phyloP scores from a whole-genome alignment of 1,284 basidiomycete species.

The Tilletia indica region DNA sequence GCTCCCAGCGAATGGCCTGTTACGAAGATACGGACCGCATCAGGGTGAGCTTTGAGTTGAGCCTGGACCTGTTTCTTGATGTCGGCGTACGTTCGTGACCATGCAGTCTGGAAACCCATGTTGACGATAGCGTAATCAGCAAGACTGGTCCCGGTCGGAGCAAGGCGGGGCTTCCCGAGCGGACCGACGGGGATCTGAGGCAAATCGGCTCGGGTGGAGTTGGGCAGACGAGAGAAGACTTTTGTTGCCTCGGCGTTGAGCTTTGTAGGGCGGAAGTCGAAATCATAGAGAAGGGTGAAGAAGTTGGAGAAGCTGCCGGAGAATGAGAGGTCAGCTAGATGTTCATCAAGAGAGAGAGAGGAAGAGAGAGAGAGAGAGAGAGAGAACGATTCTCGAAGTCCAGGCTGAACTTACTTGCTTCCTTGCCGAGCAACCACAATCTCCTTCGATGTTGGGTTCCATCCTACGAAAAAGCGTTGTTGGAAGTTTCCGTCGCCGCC shows the following conservation, averaged over 20 bases:
- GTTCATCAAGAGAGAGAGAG: too few species aligned
- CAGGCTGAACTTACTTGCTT: background rate
- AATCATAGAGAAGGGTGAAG: background rate
- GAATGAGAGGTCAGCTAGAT: too few species aligned
- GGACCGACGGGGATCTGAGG: too few species aligned
- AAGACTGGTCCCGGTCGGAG: too few species aligned
- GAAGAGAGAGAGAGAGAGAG: background rate
- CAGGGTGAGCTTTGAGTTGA: background rate
- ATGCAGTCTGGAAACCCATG: background rate
- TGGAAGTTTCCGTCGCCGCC: background rate
- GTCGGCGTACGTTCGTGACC: background rate
- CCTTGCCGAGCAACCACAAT: conserved; percentile 11
- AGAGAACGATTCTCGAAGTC: too few species aligned
- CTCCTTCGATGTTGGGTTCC: conserved; percentile 8
- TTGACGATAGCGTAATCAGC: too few species aligned
- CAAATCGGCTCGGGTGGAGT: too few species aligned
- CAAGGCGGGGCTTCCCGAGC: too few species aligned
- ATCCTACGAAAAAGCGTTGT: conserved; percentile 2
- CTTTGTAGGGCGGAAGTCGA: background rate
- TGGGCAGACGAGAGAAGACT: too few species aligned
- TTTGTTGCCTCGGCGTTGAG: too few species aligned
- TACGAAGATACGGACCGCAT: background rate
- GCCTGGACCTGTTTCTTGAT: background rate
- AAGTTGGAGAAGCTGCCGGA: background rate
- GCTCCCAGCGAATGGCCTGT: conserved; percentile 11